phyloP scores from a whole-genome alignment of 495 filamentous ascomycete species.

The Aspergillus nanangensis region DNA sequence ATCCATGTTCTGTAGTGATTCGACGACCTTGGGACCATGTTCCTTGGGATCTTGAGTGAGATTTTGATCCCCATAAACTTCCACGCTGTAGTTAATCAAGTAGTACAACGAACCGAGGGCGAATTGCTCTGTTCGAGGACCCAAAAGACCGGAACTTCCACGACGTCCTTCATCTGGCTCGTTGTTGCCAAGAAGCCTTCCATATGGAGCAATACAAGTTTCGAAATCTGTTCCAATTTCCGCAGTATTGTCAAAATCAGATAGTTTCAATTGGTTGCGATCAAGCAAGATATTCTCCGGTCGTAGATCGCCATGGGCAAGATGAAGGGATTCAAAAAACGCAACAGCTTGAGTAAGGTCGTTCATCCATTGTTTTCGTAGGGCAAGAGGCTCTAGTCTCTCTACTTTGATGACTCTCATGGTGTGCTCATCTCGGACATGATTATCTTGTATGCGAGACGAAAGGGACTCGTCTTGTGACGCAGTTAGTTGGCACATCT shows the following conservation, averaged over 20 bases:
- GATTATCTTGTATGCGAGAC: conserved; percentile 20
- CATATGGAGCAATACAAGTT: conserved; percentile 24
- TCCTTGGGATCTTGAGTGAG: conserved; percentile 31
- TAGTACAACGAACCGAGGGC: conserved; percentile 36
- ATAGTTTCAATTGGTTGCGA: conserved; percentile 20
- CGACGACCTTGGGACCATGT: conserved; percentile 29
- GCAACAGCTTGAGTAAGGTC: conserved; percentile 33
- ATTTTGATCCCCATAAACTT: conserved; percentile 29
- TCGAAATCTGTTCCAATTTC: conserved; percentile 24
- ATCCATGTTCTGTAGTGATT: conserved; percentile 29
- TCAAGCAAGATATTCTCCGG: conserved; percentile 28
- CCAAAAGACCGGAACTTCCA: conserved; percentile 25
- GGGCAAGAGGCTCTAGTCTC: conserved; percentile 24
- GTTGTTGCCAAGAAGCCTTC: conserved; percentile 17
- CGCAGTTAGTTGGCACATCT: conserved; percentile 7
- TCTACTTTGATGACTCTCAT: conserved; percentile 23
- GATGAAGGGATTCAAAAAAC: conserved; percentile 33
- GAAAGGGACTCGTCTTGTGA: conserved; percentile 19
- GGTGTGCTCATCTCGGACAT: conserved; percentile 18
- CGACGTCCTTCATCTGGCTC: conserved; percentile 17
- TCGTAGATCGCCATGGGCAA: conserved; percentile 31
- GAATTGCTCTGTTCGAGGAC: conserved; percentile 34
- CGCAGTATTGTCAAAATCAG: conserved; percentile 26
- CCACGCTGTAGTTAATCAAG: conserved; percentile 33
- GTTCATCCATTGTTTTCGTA: conserved; percentile 37